A percentile compares a stretch with the other conserved stretches of the same genome.
Conservation (phyloP, 2,329 filamentous ascomycete species). For the Cytospora schulzeri region DNA sequence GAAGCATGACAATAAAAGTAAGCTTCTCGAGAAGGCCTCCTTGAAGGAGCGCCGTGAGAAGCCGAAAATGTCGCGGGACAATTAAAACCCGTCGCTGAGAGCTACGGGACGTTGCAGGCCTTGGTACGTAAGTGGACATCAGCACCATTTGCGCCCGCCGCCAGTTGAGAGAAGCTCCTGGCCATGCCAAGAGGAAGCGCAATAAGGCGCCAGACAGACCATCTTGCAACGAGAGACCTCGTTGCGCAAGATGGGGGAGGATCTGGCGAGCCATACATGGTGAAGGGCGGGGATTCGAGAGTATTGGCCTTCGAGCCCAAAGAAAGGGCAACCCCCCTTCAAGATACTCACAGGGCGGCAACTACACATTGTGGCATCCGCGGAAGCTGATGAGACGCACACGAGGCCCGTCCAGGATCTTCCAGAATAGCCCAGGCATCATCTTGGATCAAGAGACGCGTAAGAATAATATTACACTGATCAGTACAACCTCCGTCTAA, state of each 20-base stretch:
- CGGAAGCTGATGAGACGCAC: not conserved
- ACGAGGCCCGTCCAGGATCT: no score
- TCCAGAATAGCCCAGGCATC: not conserved
- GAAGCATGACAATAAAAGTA: conserved; percentile 26
- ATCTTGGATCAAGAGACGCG: not conserved
- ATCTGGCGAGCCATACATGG: not conserved
- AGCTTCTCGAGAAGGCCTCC: conserved; percentile 28
- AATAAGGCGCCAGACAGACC: no score
- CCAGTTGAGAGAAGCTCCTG: not conserved
- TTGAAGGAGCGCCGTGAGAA: conserved; percentile 3
- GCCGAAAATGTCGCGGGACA: not conserved
- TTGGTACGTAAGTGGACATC: not conserved
- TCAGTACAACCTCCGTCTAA: not conserved
- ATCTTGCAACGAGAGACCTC: not conserved
- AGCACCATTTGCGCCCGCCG: not conserved
- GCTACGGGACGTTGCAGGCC: not conserved
- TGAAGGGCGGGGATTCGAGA: not conserved
- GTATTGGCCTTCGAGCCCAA: not conserved
- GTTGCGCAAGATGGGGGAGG: not conserved
- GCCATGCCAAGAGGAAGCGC: not conserved
- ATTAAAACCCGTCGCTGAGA: not conserved
- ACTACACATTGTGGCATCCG: not conserved
- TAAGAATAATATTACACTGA: conserved; percentile 15
- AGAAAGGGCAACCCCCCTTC: not conserved
- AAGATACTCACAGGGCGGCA: no score